Base-by-base conservation (phyloP, 164 flowering plant species). In the Kalanchoe fedtschenkoi region DNA sequence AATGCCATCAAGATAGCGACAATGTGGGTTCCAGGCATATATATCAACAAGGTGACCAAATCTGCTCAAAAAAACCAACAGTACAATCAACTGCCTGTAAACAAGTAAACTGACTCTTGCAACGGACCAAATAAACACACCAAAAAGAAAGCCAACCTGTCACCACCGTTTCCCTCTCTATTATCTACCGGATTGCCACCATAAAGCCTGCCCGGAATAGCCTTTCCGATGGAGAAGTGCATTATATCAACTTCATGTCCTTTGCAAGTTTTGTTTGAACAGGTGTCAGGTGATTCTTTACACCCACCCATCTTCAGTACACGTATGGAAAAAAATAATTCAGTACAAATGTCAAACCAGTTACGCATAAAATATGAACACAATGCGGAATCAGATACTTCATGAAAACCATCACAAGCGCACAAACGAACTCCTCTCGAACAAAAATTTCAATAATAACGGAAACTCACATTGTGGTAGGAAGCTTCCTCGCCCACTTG, bases 21-120 rank as follows among this genome's bases (percentile, higher is more conserved):
- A 93, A 65, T 93, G 99, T 17, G 99, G 99, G 68, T 67, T 93
- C 99, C 99, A 93, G 2, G 85, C 66, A 70, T 90, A 93, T 41
- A 86, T 63, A 77, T 93, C 98, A 68, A 88, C 91, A 78, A 93
- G 68, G 76, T 91, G 89, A 53, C 98, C 98, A 70, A 81, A 93
- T 70, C 98, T 92, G 70, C 59, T 60, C 33, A n/a, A n/a, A n/a
- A 59, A 28, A 63, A 42, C 58, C 68, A 22, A 58, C 2, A 4
- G 2, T 58, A 19, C 32, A n/a, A 14, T 17, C 37, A 58, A 15
- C 9, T 17, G 35, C 7, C 34, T 34, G 42, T 1, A 30, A 9
- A 9, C 30, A 47, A 47, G 30, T 47, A 47, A 47, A 22, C 13
- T 10, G 15, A 24, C 55, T 13, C 3, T 8, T 10, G 30, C 55